Conservation (phyloP, 192 early-diverging fungal genomes). For the Diversispora epigaea region DNA sequence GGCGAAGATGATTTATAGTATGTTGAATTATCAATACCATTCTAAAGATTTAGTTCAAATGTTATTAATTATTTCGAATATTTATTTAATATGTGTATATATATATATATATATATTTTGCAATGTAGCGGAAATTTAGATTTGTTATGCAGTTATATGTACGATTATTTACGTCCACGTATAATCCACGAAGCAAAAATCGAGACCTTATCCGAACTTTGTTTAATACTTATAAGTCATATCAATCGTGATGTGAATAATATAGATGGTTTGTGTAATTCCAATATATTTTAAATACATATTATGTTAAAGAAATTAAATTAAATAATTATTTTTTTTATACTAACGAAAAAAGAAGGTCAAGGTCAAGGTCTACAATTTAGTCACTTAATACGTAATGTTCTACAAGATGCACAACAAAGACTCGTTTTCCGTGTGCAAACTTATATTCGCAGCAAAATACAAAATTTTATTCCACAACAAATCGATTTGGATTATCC, state of each 20-base stretch:
- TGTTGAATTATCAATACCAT: slow-evolving; percentile 27
- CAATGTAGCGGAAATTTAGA: slow-evolving; percentile 71
- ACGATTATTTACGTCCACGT: slow-evolving; percentile 82
- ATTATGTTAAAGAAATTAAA: slow-evolving; percentile 34
- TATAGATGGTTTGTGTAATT: not conserved
- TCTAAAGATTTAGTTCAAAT: too few relatives aligned
- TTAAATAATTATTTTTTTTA: slow-evolving; percentile 9
- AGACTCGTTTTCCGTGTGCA: slow-evolving; percentile 87
- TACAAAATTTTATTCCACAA: too few relatives aligned
- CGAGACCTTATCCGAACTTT: slow-evolving; percentile 79
- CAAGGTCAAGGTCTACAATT: slow-evolving; percentile 55
- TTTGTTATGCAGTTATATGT: slow-evolving; percentile 66
- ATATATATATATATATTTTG: not conserved
- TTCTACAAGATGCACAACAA: too few relatives aligned
- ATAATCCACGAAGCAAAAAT: slow-evolving; percentile 87
- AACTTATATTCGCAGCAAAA: slow-evolving; percentile 73
- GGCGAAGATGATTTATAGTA: slow-evolving; percentile 76
- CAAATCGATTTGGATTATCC: slow-evolving; percentile 64
- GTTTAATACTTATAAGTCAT: slow-evolving; percentile 67
- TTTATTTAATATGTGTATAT: not conserved
- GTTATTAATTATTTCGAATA: not conserved
- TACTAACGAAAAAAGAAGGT: slow-evolving; percentile 34
- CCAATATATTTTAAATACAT: slow-evolving; percentile 8
- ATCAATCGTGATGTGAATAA: slow-evolving; percentile 44
- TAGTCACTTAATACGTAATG: slow-evolving; percentile 72